Conservation (phyloP, 495 filamentous ascomycete species). For the Pseudevernia furfuracea region DNA sequence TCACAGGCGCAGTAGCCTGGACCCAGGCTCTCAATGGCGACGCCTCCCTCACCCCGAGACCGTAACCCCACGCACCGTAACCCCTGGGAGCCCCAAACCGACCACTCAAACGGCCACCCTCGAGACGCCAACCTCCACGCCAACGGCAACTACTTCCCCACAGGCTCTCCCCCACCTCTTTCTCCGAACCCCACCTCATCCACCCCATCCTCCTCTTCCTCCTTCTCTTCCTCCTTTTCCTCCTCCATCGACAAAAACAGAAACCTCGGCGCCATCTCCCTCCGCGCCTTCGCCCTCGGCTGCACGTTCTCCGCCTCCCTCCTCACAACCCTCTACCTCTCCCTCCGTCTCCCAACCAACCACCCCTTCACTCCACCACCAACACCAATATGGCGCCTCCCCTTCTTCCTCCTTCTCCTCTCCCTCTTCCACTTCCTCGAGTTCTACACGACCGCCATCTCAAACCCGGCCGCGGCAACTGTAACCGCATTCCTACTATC, state of each 20-base stretch:
- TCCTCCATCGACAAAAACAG: slow-evolving; percentile 13
- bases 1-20: not conserved
- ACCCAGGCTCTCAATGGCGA: not conserved
- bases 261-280: slow-evolving; percentile 70
- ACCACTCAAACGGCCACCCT: slow-evolving; percentile 12
- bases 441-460: slow-evolving; percentile 77
- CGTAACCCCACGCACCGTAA: not conserved
- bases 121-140: slow-evolving; percentile 6
- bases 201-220: not conserved
- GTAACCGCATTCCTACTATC: slow-evolving; percentile 73
- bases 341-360: slow-evolving; percentile 36
- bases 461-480: slow-evolving; percentile 67
- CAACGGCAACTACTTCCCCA: not conserved
- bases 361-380: slow-evolving; percentile 33
- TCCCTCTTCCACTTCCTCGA: slow-evolving; percentile 92
- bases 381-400: slow-evolving; percentile 66
- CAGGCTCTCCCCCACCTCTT: not conserved
- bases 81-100: slow-evolving; percentile 16
- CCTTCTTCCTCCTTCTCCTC: slow-evolving; percentile 70
- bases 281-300: slow-evolving; percentile 60
- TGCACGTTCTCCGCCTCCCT: slow-evolving; percentile 41
- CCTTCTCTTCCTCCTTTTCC: slow-evolving; percentile 5
- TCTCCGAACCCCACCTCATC: not conserved
- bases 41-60: not conserved
- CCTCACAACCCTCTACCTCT: slow-evolving; percentile 42